A percentile compares a stretch with the other conserved stretches of the same genome.
Conservation (phyloP, 495 filamentous ascomycete genomes). For the Annulohypoxylon moriforme region DNA sequence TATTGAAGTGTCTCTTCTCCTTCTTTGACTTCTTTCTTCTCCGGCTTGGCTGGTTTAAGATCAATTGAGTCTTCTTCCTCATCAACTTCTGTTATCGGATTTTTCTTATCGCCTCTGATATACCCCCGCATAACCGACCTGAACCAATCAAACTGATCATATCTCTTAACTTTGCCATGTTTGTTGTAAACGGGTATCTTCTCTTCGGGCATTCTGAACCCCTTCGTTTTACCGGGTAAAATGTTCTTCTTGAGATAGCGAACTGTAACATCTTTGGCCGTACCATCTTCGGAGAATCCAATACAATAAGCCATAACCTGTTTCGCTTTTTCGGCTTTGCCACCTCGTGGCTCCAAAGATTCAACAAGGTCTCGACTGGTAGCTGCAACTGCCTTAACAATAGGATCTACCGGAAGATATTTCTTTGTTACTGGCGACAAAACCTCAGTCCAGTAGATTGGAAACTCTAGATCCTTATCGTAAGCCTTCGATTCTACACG, state of each 20-base stretch:
- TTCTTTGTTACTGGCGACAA: conserved; percentile 81
- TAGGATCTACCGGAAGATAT: conserved; percentile 79
- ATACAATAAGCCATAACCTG: conserved; percentile 95
- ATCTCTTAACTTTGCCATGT: conserved; percentile 74
- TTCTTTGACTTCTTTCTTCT: conserved; percentile 76
- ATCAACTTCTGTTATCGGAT: conserved; percentile 72
- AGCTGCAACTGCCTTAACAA: conserved; percentile 75
- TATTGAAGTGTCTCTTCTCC: conserved; percentile 85
- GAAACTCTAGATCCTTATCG: conserved; percentile 80
- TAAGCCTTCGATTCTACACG: conserved; percentile 49
- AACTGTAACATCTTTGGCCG: conserved; percentile 94
- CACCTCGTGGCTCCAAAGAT: conserved; percentile 83
- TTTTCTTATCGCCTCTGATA: conserved; percentile 62
- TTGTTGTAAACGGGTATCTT: conserved; percentile 82
- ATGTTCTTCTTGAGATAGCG: conserved; percentile 86
- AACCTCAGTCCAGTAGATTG: conserved; percentile 94
- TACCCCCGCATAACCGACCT: conserved; percentile 80
- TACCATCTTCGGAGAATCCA: conserved; percentile 83
- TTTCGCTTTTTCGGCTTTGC: conserved; percentile 82
- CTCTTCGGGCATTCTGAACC: conserved; percentile 77
- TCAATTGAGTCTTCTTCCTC: conserved; percentile 81
- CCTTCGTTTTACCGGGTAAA: conserved; percentile 92
- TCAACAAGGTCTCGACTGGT: conserved; percentile 75
- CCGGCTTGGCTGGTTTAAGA: conserved; percentile 74
- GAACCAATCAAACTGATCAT: conserved; percentile 89